A percentile compares a stretch with the other conserved stretches of the same genome.
Evolutionary conservation across 2,329 filamentous ascomycete species (phyloP).

Genomic region (Xylaria sp.): DNA sequence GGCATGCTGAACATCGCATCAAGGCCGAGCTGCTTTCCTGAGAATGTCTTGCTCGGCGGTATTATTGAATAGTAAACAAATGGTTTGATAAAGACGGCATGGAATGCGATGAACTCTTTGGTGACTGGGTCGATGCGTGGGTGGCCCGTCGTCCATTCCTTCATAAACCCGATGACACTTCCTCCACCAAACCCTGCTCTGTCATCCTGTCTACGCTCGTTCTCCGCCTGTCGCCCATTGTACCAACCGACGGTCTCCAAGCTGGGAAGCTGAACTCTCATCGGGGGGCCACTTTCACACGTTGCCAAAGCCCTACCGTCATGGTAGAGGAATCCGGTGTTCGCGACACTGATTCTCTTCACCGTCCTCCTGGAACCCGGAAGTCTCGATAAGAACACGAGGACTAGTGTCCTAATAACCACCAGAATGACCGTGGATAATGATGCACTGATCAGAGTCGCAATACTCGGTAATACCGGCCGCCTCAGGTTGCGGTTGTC

Average conservation of each 20-base stretch:
- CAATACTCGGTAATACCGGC: conserved; percentile 68
- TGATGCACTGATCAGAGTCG: conserved; percentile 64
- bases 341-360: conserved; percentile 71
- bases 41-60: conserved; percentile 23
- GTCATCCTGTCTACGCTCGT: conserved; percentile 36
- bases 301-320: conserved; percentile 70
- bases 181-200: conserved; percentile 54
- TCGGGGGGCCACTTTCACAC: conserved; percentile 72
- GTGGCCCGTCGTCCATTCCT: conserved; percentile 72
- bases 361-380: conserved; percentile 59
- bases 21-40: conserved; percentile 34
- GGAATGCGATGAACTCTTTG: conserved; percentile 68
- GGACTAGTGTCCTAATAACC: conserved; percentile 59
- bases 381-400: conserved; percentile 61
- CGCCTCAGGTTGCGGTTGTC: conserved; percentile 49
- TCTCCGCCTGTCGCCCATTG: conserved; percentile 61
- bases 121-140: conserved; percentile 67
- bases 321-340: conserved; percentile 68
- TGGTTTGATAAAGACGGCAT: conserved; percentile 65
- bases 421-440: conserved; percentile 52
- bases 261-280: conserved; percentile 64
- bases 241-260: conserved; percentile 74
- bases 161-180: conserved; percentile 63
- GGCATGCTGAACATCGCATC: conserved; percentile 50
- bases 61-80: conserved; percentile 67